These are phyloP conservation scores for Lactarius pseudohatsudake DNA, from an alignment of 768 basidiomycete genomes.

Conservation along the genomic window DNA sequence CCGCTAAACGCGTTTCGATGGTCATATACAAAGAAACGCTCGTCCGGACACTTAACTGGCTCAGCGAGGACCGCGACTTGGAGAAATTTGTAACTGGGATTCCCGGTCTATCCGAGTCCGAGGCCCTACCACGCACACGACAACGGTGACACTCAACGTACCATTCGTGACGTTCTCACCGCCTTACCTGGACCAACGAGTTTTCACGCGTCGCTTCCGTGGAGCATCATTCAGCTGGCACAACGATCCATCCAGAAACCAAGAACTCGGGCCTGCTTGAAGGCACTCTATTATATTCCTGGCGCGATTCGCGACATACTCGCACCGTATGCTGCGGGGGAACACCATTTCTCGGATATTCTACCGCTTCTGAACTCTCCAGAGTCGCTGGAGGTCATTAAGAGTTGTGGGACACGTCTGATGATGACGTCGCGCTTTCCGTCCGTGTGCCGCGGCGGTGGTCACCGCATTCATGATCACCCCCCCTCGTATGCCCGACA, in stretches of 20 bases:
- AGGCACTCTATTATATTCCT: background rate
- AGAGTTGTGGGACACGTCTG: background rate
- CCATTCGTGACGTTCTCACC: background rate
- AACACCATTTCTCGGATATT: background rate
- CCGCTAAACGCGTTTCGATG: background rate
- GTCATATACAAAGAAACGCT: background rate
- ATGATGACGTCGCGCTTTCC: background rate
- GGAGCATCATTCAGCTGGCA: background rate
- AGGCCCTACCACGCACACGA: background rate
- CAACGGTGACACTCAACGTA: too few relatives aligned
- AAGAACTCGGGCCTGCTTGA: background rate
- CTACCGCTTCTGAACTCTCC: background rate
- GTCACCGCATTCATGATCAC: background rate
- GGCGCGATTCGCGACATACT: background rate
- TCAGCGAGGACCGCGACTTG: background rate
- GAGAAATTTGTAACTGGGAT: background rate
- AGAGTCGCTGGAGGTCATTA: background rate
- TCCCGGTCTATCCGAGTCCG: background rate
- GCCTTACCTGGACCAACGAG: background rate
- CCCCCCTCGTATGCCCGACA: too few relatives aligned
- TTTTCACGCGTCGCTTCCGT: background rate
- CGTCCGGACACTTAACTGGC: background rate
- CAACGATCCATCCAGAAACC: background rate
- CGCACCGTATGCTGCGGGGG: background rate
- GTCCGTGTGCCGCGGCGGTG: background rate